These are phyloP conservation scores for Pseudotsuga menziesii DNA, from an alignment of 75 land plant species.

Conservation along the genomic window DNA sequence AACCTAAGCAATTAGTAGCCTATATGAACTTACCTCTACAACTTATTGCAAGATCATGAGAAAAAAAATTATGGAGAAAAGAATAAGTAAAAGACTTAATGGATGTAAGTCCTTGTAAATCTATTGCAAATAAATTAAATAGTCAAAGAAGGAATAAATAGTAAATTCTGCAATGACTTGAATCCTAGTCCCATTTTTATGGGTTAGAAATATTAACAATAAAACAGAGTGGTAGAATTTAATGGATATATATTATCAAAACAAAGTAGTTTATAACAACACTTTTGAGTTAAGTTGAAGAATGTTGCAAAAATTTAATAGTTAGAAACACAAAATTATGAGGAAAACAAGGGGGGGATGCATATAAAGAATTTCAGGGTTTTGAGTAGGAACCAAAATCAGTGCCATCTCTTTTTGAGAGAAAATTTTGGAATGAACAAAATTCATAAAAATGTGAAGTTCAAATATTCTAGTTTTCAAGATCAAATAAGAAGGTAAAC, in stretches of 20 bases:
- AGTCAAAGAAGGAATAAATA: background rate
- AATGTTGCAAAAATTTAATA: no score
- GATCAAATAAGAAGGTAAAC: slow-evolving; percentile 48
- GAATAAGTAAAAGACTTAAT: background rate
- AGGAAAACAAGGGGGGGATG: background rate
- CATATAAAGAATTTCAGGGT: background rate
- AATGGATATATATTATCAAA: background rate
- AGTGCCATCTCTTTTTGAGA: background rate
- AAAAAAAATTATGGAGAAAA: background rate
- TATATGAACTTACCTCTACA: background rate
- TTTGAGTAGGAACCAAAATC: background rate
- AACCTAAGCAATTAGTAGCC: background rate
- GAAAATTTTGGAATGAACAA: background rate
- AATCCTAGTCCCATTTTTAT: background rate
- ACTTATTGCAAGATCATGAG: background rate
- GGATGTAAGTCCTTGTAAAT: background rate
- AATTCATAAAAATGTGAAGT: background rate
- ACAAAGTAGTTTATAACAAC: background rate
- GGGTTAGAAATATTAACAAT: background rate
- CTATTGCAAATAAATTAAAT: background rate
- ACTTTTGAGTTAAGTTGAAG: no score
- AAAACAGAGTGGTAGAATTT: background rate
- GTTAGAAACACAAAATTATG: background rate
- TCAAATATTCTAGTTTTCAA: background rate
- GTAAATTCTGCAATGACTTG: background rate